Conservation (phyloP, 2,329 filamentous ascomycete genomes). For the Xylariales sp. region DNA sequence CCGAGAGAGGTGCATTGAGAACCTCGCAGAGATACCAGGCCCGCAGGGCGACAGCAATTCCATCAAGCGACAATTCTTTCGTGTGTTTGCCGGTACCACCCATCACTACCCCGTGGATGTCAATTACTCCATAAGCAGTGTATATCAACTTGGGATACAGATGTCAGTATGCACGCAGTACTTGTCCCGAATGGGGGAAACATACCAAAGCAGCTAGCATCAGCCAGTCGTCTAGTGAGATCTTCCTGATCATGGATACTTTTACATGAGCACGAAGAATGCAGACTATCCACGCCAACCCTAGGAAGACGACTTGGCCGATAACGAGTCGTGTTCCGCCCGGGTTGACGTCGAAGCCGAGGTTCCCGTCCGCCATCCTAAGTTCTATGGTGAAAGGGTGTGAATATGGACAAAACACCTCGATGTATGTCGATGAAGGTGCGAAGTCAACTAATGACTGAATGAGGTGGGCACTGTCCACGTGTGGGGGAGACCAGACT, state of each 20-base stretch:
- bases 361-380: conserved; percentile 9
- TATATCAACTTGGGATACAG: conserved; percentile 27
- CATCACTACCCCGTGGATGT: conserved; percentile 26
- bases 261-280: conserved; percentile 41
- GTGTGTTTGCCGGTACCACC: conserved; percentile 25
- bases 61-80: conserved; percentile 15
- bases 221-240: conserved; percentile 42
- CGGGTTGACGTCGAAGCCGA: conserved; percentile 20
- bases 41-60: conserved; percentile 24
- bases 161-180: too few relatives aligned
- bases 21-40: conserved; percentile 36
- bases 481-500: too few relatives aligned
- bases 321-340: conserved; percentile 19
- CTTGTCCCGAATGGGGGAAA: too few relatives aligned
- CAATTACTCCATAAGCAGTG: conserved; percentile 26
- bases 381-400: too few relatives aligned
- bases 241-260: conserved; percentile 34
- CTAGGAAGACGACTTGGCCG: conserved; percentile 25
- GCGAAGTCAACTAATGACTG: too few relatives aligned
- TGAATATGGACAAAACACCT: too few relatives aligned
- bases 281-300: conserved; percentile 31
- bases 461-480: too few relatives aligned
- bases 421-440: too few relatives aligned
- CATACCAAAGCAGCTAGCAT: conserved; percentile 41
- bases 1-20: conserved; percentile 34